Evolutionary conservation across 768 basidiomycete species (phyloP).

Genomic region (Tricholoma bakamatsutake): DNA sequence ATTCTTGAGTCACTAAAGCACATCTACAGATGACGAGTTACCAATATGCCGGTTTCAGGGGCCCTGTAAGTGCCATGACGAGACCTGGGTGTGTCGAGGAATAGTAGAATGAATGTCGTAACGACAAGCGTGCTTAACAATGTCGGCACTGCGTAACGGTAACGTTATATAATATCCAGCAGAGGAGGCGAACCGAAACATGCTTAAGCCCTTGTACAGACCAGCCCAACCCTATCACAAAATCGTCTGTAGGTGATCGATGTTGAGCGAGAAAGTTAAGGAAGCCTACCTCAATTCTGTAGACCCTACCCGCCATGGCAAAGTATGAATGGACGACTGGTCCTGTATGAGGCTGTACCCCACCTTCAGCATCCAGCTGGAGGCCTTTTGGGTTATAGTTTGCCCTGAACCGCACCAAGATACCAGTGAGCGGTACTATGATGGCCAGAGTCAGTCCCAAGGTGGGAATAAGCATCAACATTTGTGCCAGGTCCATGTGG

Average conservation of each 20-base stretch:
- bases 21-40: slow-evolving; percentile 11
- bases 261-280: neutral
- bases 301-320: slow-evolving; percentile 66
- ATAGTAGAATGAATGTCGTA: slow-evolving; percentile 49
- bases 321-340: slow-evolving; percentile 75
- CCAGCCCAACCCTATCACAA: slow-evolving; percentile 54
- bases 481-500: slow-evolving; percentile 24
- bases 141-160: slow-evolving; percentile 34
- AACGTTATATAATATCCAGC: slow-evolving; percentile 1
- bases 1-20: neutral
- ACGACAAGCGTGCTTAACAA: slow-evolving; percentile 46
- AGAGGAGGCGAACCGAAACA: slow-evolving; percentile 11
- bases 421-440: slow-evolving; percentile 58
- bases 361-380: slow-evolving; percentile 72
- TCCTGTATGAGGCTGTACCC: slow-evolving; percentile 68
- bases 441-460: slow-evolving; percentile 48
- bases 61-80: slow-evolving; percentile 62
- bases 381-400: slow-evolving; percentile 86
- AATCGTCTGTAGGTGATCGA: neutral
- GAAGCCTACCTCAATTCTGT: slow-evolving; percentile 58
- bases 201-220: slow-evolving; percentile 75
- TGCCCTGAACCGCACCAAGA: slow-evolving; percentile 71
- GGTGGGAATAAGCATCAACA: slow-evolving; percentile 38
- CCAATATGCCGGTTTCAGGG: slow-evolving; percentile 52
- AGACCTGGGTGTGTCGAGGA: slow-evolving; percentile 51